Conservation (phyloP, 2,329 filamentous ascomycete genomes). For the Beauveria varroae region DNA sequence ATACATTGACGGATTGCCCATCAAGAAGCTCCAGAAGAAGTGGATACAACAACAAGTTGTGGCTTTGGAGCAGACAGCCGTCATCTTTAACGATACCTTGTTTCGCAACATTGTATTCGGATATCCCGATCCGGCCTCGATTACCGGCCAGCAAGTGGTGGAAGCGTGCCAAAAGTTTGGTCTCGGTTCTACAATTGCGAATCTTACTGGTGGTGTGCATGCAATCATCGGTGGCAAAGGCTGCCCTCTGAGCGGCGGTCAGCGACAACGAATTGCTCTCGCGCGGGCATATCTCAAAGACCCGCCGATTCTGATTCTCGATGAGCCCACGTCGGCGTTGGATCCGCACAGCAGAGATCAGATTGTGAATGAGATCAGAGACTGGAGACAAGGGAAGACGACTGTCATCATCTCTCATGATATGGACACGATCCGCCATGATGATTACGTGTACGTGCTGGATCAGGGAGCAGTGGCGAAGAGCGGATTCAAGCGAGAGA, state of each 20-base stretch:
- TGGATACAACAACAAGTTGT: slow-evolving; percentile 77
- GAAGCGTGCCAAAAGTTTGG: slow-evolving; percentile 59
- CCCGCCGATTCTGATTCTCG: slow-evolving; percentile 73
- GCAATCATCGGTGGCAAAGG: slow-evolving; percentile 54
- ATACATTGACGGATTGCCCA: slow-evolving; percentile 55
- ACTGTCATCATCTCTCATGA: slow-evolving; percentile 95
- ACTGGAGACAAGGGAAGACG: slow-evolving; percentile 73
- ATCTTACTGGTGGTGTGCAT: slow-evolving; percentile 62
- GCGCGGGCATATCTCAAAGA: slow-evolving; percentile 72
- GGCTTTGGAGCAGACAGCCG: slow-evolving; percentile 73
- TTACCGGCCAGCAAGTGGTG: slow-evolving; percentile 48
- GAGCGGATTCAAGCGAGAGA: slow-evolving; percentile 53
- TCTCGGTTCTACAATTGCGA: slow-evolving; percentile 58
- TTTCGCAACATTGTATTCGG: slow-evolving; percentile 73
- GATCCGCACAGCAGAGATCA: slow-evolving; percentile 62
- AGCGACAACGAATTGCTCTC: slow-evolving; percentile 63
- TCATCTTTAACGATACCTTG: slow-evolving; percentile 76
- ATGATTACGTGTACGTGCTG: slow-evolving; percentile 76
- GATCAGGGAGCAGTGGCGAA: slow-evolving; percentile 62
- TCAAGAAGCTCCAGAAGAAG: slow-evolving; percentile 53
- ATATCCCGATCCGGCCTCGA: slow-evolving; percentile 37
- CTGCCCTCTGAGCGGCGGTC: slow-evolving; percentile 8
- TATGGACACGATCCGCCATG: slow-evolving; percentile 60
- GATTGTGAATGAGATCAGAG: slow-evolving; percentile 67
- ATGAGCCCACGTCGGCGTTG: slow-evolving; percentile 81